Base-by-base conservation (phyloP, 345 rosid genomes). In the Cardiospermum halicacabum region DNA sequence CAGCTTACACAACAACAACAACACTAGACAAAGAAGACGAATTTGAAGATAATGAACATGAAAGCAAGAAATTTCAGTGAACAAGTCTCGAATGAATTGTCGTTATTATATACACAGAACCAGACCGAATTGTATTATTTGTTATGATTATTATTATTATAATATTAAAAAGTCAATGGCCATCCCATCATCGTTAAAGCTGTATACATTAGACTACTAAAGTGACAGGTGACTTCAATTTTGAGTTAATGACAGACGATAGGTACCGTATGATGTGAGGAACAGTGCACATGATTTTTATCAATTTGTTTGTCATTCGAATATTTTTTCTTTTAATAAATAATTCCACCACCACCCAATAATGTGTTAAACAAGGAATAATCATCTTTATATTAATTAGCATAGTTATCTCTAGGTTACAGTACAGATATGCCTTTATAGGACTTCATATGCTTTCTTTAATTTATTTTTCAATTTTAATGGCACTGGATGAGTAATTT, bases 101-200 rank as follows among this genome's bases (percentile, higher is more conserved):
- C 43, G 47, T 22, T 62, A 19, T n/a, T 62, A 62, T 40, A 26
- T 21, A 32, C 67, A 21, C 34, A 32, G 51, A 22, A 30, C 4
- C 10, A 50, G 57, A 8, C n/a, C n/a, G n/a, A n/a, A n/a, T n/a
- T n/a, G n/a, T n/a, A n/a, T n/a, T n/a, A n/a, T n/a, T n/a, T n/a
- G n/a, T n/a, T n/a, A n/a, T n/a, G n/a, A n/a, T n/a, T n/a, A n/a
- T n/a, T n/a, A n/a, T n/a, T n/a, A n/a, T n/a, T n/a, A n/a, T n/a
- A n/a, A 3, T 26, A 25, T 3, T n/a, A 12, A n/a, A 57, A 77
- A 73, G 85, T 78, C 82, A 78, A 74, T 40, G 81, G 59, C 54
- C 40, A 58, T 54, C 72, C 56, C 71, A 66, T 66, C 73, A 62
- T 22, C 55, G 24, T 1, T 19, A 65, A 48, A 28, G 48, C 43